phyloP scores from a whole-genome alignment of 805 yeast genomes.

The Cephaloascus albidus region DNA sequence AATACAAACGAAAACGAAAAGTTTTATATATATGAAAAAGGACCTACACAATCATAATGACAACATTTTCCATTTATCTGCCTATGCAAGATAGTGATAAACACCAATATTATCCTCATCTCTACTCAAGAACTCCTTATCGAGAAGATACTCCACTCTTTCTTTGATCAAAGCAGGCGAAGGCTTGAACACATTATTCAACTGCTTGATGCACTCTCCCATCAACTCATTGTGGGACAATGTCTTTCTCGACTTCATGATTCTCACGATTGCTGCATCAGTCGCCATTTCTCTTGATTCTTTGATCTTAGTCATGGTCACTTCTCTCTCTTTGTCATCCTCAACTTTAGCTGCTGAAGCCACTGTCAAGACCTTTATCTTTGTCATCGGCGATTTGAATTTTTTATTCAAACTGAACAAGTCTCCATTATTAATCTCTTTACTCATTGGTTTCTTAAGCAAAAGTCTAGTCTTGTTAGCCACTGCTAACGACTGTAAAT shows the following conservation, averaged over 20 bases:
- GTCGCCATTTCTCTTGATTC: slow-evolving; percentile 59
- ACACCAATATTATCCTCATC: slow-evolving; percentile 48
- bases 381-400: slow-evolving; percentile 58
- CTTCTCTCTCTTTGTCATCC: slow-evolving; percentile 41
- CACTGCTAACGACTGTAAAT: slow-evolving; percentile 74
- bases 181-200: slow-evolving; percentile 60
- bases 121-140: slow-evolving; percentile 73
- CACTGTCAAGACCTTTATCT: slow-evolving; percentile 70
- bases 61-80: too few relatives aligned
- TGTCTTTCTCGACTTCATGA: slow-evolving; percentile 69
- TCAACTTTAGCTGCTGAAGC: slow-evolving; percentile 36
- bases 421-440: slow-evolving; percentile 57
- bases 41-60: too few relatives aligned
- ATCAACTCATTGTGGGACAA: slow-evolving; percentile 57
- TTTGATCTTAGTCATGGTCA: slow-evolving; percentile 46
- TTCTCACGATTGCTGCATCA: slow-evolving; percentile 81
- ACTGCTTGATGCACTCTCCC: slow-evolving; percentile 52
- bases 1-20: too few relatives aligned
- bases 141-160: slow-evolving; percentile 66
- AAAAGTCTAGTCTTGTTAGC: slow-evolving; percentile 77
- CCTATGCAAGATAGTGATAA: slow-evolving; percentile 72
- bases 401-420: slow-evolving; percentile 56
- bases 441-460: slow-evolving; percentile 65
- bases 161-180: slow-evolving; percentile 57
- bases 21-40: too few relatives aligned